Conservation (phyloP, 495 filamentous ascomycete genomes). For the Lasiosphaeria ovina region DNA sequence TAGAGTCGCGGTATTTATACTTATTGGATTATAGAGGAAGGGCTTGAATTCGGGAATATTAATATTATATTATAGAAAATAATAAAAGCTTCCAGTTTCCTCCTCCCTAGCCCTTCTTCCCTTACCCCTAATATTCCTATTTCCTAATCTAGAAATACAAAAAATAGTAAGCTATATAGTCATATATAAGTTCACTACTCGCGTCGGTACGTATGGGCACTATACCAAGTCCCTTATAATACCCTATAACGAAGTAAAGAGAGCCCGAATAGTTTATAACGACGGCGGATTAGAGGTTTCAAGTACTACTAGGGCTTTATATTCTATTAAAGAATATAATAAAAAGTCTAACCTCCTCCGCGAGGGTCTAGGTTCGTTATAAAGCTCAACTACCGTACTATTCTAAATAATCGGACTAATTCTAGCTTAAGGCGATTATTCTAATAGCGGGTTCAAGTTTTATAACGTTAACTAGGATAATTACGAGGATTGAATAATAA, state of each 20-base stretch:
- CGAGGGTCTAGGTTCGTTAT: no score
- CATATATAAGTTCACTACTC: slow-evolving; percentile 1
- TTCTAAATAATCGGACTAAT: no score
- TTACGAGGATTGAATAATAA: no score
- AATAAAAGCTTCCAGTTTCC: not conserved
- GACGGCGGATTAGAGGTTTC: not conserved
- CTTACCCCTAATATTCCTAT: not conserved
- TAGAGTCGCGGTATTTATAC: not conserved
- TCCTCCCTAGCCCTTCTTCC: not conserved
- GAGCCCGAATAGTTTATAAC: not conserved
- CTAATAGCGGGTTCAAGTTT: no score
- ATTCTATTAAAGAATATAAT: not conserved
- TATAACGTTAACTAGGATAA: no score
- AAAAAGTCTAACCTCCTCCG: no score
- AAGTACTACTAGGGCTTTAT: not conserved
- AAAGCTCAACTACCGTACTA: no score
- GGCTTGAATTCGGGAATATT: not conserved
- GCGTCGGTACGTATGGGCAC: not conserved
- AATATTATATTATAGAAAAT: not conserved
- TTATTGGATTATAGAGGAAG: not conserved
- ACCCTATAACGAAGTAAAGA: slow-evolving; percentile 1
- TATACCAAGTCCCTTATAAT: not conserved
- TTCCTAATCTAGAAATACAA: not conserved
- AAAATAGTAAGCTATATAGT: slow-evolving; percentile 1
- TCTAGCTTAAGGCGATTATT: no score